Evolutionary conservation across 2,329 filamentous ascomycete species (phyloP), one percentile per base, ranked within the genome.

Genomic region (Aspergillus puulaauensis): DNA sequence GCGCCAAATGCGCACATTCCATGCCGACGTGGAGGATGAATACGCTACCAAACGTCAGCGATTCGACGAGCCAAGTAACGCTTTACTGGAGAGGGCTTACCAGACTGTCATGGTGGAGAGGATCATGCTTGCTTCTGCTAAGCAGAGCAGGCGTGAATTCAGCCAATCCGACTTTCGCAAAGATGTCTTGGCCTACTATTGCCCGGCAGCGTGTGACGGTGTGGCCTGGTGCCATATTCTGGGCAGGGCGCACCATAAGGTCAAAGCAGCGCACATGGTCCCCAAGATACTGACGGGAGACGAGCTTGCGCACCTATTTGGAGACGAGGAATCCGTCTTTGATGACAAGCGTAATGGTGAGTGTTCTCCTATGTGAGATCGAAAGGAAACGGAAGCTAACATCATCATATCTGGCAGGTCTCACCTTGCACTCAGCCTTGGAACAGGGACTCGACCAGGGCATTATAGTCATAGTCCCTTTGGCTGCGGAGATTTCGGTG

Each of bases 261-360:
- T 63, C 21, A 64, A 58, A 24, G 57, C 61, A 14, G 66, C 66
- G 4, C 61, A 62, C 52, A 43, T 68, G 12, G 60, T 67, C 3
- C 62, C 61, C 4, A 63, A 63, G 46, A 51, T 45, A 37, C 54
- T 63, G 11, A 41, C 56, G 11, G 21, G 52, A 11, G 49, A 58
- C 11, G 58, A 61, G 24, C n/a, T 67, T 21, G 54, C 52, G 6
- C 52, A 66, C 50, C 49, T 65, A 11, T 67, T 67, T 43, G 64
- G 66, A 21, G 53, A 27, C 21, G 56, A 57, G 31, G 58, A 63
- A 4, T 40, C 47, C 11, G 40, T 58, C 14, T 37, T 60, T 43
- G 47, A 52, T 23, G 59, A 61, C 33, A 56, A 46, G 15, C 57
- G 59, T 50, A 66, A 65, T 49, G 58, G 64, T 58, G 61, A 55